Base-by-base conservation (phyloP, 2,329 filamentous ascomycete species). In the Fusarium nygamai region DNA sequence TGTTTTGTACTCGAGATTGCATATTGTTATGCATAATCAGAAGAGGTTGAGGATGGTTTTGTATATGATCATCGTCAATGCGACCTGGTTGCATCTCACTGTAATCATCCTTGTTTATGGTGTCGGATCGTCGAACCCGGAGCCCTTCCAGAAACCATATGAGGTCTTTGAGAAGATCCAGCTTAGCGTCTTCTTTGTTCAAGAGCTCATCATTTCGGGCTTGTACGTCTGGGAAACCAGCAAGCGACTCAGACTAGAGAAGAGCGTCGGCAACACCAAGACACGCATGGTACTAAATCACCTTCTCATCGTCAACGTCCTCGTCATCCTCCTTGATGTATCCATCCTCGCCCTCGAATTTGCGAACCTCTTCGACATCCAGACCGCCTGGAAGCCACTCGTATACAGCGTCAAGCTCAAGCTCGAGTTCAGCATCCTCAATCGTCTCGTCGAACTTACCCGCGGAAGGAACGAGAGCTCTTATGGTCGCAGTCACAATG, bases 1-100 rank as follows among this genome's bases (percentile, higher is more conserved):
- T 24, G 90, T 92, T 4, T 82, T 92, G 2, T 92, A 90, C 81
- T 92, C 89, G 3, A 86, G 90, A 3, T 83, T 92, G 4, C 89
- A 92, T 75, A 84, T 92, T 6, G 85, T 92, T 22, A 83, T 89
- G 20, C 85, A 85, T 20, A 87, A 89, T 82, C 71, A 85, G 31
- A 80, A 80, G 6, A 79, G 86, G 6, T 82, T 92, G 3, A 84
- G 84, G 5, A 82, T 83, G 29, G 86, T 90, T 0, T 83, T 91
- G 6, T 82, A 73, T 63, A 89, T 92, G 87, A 92, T 92, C 65
- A 84, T 91, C 54, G 75, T 83, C 69, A 86, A 91, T 74, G 84
- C 85, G 8, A 71, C 89, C 27, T 75, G 90, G 27, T 77, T 91
- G 13, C 87, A 91, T 73, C 78, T 88, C 1, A 86, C 87, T 2